phyloP scores from a whole-genome alignment of 1,284 basidiomycete genomes.

The Cryptococcus neoformans region DNA sequence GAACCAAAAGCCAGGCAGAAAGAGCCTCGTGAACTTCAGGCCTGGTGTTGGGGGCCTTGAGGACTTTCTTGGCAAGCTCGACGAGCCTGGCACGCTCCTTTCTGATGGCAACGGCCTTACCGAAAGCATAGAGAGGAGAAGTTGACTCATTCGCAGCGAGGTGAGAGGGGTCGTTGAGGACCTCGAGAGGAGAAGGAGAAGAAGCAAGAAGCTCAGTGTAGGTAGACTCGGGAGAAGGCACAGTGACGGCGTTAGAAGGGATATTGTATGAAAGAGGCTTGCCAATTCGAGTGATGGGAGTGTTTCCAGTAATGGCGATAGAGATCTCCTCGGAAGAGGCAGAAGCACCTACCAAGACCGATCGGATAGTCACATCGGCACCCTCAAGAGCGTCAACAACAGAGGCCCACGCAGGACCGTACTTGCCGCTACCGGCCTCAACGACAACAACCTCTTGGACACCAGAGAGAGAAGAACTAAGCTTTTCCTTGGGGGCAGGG shows the following conservation, averaged over 20 bases:
- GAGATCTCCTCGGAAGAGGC: slow-evolving; percentile 42
- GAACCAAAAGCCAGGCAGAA: slow-evolving; percentile 71
- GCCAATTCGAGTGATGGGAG: slow-evolving; percentile 38
- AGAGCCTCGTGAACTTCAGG: slow-evolving; percentile 66
- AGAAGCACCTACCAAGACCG: slow-evolving; percentile 43
- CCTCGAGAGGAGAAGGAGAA: slow-evolving; percentile 75
- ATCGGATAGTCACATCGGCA: slow-evolving; percentile 36
- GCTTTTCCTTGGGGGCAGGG: slow-evolving; percentile 65
- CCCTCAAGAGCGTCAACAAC: slow-evolving; percentile 42
- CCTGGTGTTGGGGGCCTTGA: slow-evolving; percentile 51
- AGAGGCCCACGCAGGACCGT: slow-evolving; percentile 61
- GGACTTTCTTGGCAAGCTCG: slow-evolving; percentile 58
- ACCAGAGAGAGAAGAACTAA: slow-evolving; percentile 62
- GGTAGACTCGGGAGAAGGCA: slow-evolving; percentile 84
- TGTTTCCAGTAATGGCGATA: slow-evolving; percentile 31
- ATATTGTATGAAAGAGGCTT: slow-evolving; percentile 33
- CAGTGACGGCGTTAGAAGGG: slow-evolving; percentile 53
- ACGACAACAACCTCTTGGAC: slow-evolving; percentile 75
- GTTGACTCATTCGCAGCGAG: slow-evolving; percentile 74
- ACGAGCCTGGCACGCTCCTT: slow-evolving; percentile 66
- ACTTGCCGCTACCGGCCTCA: slow-evolving; percentile 79
- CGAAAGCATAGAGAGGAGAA: slow-evolving; percentile 89
- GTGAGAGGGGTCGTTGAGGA: slow-evolving; percentile 77
- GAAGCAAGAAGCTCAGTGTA: slow-evolving; percentile 90
- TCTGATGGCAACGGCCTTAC: slow-evolving; percentile 78